These are phyloP conservation scores for Termitomyces titanicus DNA, from an alignment of 768 basidiomycete genomes.

Conservation along the genomic window DNA sequence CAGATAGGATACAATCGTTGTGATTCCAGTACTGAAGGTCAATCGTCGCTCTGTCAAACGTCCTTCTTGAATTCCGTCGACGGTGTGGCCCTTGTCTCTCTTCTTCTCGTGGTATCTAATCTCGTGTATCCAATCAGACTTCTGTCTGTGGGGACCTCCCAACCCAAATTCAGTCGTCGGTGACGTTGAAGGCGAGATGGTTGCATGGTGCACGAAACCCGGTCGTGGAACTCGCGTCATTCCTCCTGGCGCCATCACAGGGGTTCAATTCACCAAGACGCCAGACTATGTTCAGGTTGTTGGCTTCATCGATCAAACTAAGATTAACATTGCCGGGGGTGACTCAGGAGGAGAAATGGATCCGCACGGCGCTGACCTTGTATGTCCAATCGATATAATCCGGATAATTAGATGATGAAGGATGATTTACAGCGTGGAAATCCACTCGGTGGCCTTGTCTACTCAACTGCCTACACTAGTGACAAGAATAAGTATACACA, in stretches of 20 bases:
- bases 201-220: conserved; percentile 73
- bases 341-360: conserved; percentile 51
- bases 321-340: conserved; percentile 50
- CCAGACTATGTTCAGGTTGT: conserved; percentile 59
- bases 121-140: conserved; percentile 1
- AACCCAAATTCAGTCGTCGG: conserved; percentile 52
- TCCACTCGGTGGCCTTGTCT: conserved; percentile 17
- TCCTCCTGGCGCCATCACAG: conserved; percentile 32
- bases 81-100: conserved; percentile 28
- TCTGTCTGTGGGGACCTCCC: conserved; percentile 58
- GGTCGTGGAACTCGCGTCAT: conserved; percentile 43
- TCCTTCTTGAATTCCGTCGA: conserved; percentile 46
- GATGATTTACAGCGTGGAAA: conserved; percentile 15
- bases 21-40: conserved; percentile 55
- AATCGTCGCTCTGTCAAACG: conserved; percentile 56
- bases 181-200: conserved; percentile 63
- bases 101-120: background rate
- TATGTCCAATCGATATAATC: conserved; percentile 2
- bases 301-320: conserved; percentile 55
- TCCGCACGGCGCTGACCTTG: conserved; percentile 48
- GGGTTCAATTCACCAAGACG: conserved; percentile 44
- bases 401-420: background rate
- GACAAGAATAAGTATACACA: conserved; percentile 9
- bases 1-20: conserved; percentile 61
- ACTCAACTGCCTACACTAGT: conserved; percentile 13